These are phyloP conservation scores for Eucalyptus tenuipes DNA, from an alignment of 345 rosid genomes.

Conservation along the genomic window DNA sequence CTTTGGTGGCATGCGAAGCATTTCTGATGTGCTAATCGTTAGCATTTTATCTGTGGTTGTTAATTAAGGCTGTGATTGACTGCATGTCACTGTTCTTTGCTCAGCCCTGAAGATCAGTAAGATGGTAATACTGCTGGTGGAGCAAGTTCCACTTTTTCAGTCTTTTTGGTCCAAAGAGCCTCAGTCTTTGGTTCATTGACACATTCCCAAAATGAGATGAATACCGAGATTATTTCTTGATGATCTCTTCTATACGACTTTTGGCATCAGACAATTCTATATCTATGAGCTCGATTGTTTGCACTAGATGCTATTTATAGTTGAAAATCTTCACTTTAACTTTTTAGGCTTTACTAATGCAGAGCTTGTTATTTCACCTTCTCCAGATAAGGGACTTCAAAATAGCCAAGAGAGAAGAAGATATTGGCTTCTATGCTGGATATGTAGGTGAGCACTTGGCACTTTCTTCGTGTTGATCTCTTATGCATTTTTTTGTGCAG, in stretches of 20 bases:
- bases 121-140: background rate
- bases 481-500: background rate
- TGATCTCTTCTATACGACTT: background rate
- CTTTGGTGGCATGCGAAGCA: background rate
- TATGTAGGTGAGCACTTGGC: constrained; percentile 26
- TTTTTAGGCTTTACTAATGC: background rate
- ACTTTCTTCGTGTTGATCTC: background rate
- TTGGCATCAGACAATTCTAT: background rate
- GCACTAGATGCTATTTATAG: background rate
- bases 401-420: constrained; percentile 52
- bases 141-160: background rate
- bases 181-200: background rate
- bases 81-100: background rate
- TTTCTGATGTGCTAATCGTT: background rate
- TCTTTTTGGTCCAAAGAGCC: background rate
- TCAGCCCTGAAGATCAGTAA: background rate
- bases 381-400: constrained; percentile 52
- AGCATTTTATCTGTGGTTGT: background rate
- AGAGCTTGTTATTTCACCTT: background rate
- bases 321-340: background rate
- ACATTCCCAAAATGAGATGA: background rate
- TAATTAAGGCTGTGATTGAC: background rate
- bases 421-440: constrained; percentile 73
- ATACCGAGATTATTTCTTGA: background rate
- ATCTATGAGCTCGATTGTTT: background rate